Evolutionary conservation across 768 basidiomycete genomes (phyloP), one percentile per base, ranked within the genome.

Genomic region (Boletus reticulatus): DNA sequence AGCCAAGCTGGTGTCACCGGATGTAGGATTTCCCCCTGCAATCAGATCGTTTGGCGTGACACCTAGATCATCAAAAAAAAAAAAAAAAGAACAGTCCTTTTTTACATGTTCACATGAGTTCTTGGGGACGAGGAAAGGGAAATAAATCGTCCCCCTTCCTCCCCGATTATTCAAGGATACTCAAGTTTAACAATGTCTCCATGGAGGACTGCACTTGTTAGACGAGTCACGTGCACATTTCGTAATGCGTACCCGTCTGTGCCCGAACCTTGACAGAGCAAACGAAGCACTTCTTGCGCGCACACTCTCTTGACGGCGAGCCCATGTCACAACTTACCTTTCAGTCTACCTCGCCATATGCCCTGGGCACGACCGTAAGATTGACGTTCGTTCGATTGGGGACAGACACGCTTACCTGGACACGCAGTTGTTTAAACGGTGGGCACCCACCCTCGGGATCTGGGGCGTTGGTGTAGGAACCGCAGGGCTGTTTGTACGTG

Each of bases 381-480:
- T 47, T 53, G 22, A 8, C 27, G 12, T 56, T 29, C 27, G 17
- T 37, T 52, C 37, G 8, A 41, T 36, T 8, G 34, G 34, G 16
- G 3, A 13, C 9, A 17, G 9, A 34, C 9, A 9, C 27, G 17
- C 45, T 50, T 19, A 59, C 19, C 4, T 22, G 22, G 6, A 10
- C 27, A 14, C 12, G 32, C 53, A 87, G 85, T 72, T 70, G 31
- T 66, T 76, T 17, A 82, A 74, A 71, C 80, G 76, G 42, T 92
- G 89, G 90, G 70, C 73, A 22, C 71, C 82, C 5, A 81, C 78
- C 56, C 71, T 88, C 52, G 80, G 81, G 27, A 69, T 89, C 43
- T 93, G 91, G 91, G 87, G 88, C 53, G 72, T 78, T 51, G 85
- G 88, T 60, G 80, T 75, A 60, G 89, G 91, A 50, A 75, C 84